Evolutionary conservation across 768 basidiomycete genomes (phyloP).

Genomic region (Royoungia palumana): DNA sequence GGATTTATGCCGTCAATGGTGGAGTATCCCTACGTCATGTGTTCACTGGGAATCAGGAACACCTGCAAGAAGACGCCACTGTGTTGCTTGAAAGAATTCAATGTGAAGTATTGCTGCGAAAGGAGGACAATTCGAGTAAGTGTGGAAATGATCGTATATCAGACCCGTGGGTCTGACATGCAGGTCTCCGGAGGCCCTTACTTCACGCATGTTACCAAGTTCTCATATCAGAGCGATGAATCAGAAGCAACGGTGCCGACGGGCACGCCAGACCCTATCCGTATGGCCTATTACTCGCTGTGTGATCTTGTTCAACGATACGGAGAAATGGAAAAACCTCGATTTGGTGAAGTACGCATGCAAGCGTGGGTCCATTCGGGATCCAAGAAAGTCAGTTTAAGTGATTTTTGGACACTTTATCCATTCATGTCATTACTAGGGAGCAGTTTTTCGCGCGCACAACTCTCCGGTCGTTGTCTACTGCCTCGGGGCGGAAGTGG

Average conservation of each 20-base stretch:
- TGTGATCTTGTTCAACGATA: slow-evolving; percentile 32
- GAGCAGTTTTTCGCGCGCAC: slow-evolving; percentile 22
- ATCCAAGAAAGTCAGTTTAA: slow-evolving; percentile 31
- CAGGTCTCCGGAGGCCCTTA: slow-evolving; percentile 24
- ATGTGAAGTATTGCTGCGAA: slow-evolving; percentile 22
- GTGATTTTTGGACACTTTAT: not conserved
- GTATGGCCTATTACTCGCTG: slow-evolving; percentile 26
- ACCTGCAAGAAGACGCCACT: slow-evolving; percentile 39
- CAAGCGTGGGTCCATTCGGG: slow-evolving; percentile 45
- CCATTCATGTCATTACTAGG: slow-evolving; percentile 16
- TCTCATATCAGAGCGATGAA: slow-evolving; percentile 11
- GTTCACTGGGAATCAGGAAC: slow-evolving; percentile 46
- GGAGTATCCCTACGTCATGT: slow-evolving; percentile 38
- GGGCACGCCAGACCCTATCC: slow-evolving; percentile 23
- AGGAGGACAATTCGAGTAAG: slow-evolving; percentile 22
- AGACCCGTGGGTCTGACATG: slow-evolving; percentile 2
- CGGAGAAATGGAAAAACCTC: slow-evolving; percentile 31
- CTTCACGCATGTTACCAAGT: slow-evolving; percentile 20
- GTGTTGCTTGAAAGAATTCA: slow-evolving; percentile 41
- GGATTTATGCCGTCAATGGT: slow-evolving; percentile 20
- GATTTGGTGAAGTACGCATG: slow-evolving; percentile 34
- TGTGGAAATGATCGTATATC: not conserved
- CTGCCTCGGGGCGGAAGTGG: slow-evolving; percentile 25
- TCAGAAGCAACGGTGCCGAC: slow-evolving; percentile 19
- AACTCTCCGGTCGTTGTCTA: slow-evolving; percentile 19